Percentiles rank a stretch among this genome's conserved stretches.
Conservation (phyloP, 306 rosid genomes). For the Dalbergia oliveri region DNA sequence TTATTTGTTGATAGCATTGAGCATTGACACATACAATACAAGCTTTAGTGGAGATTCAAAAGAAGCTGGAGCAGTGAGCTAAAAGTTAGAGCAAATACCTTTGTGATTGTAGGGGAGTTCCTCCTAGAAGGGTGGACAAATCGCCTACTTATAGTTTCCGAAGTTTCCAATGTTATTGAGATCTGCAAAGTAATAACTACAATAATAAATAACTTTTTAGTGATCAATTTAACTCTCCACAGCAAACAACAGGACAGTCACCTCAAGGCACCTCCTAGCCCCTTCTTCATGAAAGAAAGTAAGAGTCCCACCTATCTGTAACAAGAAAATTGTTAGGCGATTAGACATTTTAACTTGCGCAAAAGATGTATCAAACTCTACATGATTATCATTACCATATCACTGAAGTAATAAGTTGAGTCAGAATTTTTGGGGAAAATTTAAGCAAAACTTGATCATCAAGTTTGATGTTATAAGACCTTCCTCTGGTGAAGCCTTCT, state of each 20-base stretch:
- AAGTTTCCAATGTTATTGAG: slow-evolving; percentile 88
- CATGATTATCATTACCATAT: slow-evolving; percentile 68
- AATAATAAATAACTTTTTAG: slow-evolving; percentile 25
- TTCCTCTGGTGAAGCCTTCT: slow-evolving; percentile 97
- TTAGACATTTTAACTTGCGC: slow-evolving; percentile 24
- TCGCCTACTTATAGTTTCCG: slow-evolving; percentile 84
- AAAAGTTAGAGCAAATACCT: slow-evolving; percentile 59
- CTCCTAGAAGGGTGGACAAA: slow-evolving; percentile 91
- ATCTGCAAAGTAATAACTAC: slow-evolving; percentile 54
- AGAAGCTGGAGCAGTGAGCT: slow-evolving; percentile 28
- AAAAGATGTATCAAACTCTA: slow-evolving; percentile 35
- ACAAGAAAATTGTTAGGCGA: slow-evolving; percentile 35
- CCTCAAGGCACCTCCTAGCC: slow-evolving; percentile 98
- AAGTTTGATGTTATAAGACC: slow-evolving; percentile 95
- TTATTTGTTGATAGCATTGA: slow-evolving; percentile 12
- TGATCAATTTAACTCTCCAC: slow-evolving; percentile 35
- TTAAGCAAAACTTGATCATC: slow-evolving; percentile 93
- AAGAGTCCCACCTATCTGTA: slow-evolving; percentile 97
- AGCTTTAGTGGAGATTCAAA: neutral
- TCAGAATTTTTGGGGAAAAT: slow-evolving; percentile 96
- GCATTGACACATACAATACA: neutral
- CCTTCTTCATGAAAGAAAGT: slow-evolving; percentile 91
- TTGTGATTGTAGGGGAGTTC: slow-evolving; percentile 93
- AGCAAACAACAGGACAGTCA: slow-evolving; percentile 49
- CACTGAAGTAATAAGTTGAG: slow-evolving; percentile 90